A percentile compares a stretch with the other conserved stretches of the same genome.
These are phyloP conservation scores for Rhexocercosporidium sp. DNA, from an alignment of 2,329 filamentous ascomycete genomes.

Conservation along the genomic window DNA sequence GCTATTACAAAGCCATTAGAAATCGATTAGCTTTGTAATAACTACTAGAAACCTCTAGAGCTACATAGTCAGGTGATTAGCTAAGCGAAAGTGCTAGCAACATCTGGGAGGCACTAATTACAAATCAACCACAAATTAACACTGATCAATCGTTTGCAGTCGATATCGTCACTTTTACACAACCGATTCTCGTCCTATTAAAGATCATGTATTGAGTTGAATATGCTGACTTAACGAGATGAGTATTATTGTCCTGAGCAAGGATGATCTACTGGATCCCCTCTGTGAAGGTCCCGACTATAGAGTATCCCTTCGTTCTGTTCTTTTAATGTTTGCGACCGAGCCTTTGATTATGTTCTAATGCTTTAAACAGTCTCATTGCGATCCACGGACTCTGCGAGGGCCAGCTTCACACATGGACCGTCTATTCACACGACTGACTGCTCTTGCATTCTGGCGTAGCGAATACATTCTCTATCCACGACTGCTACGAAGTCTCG, in stretches of 20 bases:
- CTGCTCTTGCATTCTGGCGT: too few species aligned
- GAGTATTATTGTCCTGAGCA: background rate
- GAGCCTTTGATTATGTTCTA: slow-evolving; percentile 2
- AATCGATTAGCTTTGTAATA: background rate
- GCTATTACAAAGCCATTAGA: background rate
- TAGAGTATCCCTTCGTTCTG: background rate
- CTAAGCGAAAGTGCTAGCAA: background rate
- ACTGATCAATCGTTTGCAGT: background rate
- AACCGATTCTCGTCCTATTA: background rate
- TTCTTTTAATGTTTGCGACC: background rate
- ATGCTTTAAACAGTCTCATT: slow-evolving; percentile 3
- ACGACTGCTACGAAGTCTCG: too few species aligned
- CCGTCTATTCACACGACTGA: background rate
- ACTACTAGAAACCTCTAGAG: background rate
- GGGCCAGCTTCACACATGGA: slow-evolving; percentile 3
- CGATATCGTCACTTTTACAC: background rate
- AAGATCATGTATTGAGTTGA: background rate
- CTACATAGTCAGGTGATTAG: background rate
- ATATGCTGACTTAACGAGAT: background rate
- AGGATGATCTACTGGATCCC: background rate
- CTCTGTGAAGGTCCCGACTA: background rate
- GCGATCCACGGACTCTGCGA: slow-evolving; percentile 10
- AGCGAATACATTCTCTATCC: too few species aligned
- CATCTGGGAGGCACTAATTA: background rate
- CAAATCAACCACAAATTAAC: too few species aligned